Evolutionary conservation across 163 green algal genomes (phyloP), one percentile per base, ranked within the genome.

Genomic region (Scenedesmus sp.): DNA sequence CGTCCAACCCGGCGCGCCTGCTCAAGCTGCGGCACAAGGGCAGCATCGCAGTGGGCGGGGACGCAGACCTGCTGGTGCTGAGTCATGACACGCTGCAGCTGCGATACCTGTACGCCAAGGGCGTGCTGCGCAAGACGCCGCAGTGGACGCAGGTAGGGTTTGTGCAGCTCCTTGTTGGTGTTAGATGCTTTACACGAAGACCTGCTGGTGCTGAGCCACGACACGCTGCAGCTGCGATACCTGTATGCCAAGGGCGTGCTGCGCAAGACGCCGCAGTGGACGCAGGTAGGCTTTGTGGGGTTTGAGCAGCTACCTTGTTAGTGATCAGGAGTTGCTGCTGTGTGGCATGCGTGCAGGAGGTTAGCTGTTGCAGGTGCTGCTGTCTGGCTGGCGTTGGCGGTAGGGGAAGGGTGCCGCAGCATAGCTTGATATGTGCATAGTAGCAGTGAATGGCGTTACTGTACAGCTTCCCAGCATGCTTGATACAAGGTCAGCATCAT

Each of bases 21-120:
- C 84, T 89, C 56, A 89, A 89, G 84, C 60, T 89, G 59, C 60
- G 34, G n/a, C 34, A 60, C 84, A 89, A 89, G 84, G 84, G 84
- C 46, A 59, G 12, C 34, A 62, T 89, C 10, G 59, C 84, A 54
- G 84, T 89, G 3, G 84, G 84, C 62, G 84, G 60, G 60, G 84
- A 89, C 54, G 84, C 62, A 13, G 84, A 89, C 59, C 62, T 89
- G 60, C 60, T 89, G 84, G 84, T 89, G 26, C 62, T 89, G 59
- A 79, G 60, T 81, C 84, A 89, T 60, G 34, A 59, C 84, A 89
- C 84, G 59, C 60, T 89, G 59, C 15, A 89, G 62, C 84, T 89
- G 84, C 15, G 59, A 0, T 89, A 73, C 12, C 26, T 89, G 60
- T 89, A 64, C 18, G 60, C 84, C 12, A 57, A 60, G 34, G 84